A percentile compares a stretch with the other conserved stretches of the same genome.
phyloP scores from a whole-genome alignment of 257 asterid genomes.

The Solanum rostratum region DNA sequence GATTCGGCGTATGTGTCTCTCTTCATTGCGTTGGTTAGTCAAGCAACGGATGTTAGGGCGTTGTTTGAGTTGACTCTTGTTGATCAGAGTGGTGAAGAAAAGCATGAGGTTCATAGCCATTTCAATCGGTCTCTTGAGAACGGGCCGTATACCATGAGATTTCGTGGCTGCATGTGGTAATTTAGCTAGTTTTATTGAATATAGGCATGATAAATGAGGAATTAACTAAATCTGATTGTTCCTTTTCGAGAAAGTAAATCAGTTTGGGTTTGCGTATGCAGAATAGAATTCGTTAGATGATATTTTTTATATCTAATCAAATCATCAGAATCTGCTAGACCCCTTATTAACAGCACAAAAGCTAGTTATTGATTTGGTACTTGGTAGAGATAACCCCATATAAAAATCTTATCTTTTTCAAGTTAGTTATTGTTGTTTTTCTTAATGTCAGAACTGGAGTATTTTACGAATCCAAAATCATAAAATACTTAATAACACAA shows the following conservation, averaged over 20 bases:
- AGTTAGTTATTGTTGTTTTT: neutral
- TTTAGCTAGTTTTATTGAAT: neutral
- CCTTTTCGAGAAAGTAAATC: neutral
- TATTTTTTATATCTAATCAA: neutral
- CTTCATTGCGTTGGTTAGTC: slow-evolving; percentile 73
- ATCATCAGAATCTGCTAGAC: neutral
- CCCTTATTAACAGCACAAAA: neutral
- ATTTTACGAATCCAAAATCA: neutral
- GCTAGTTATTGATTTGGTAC: neutral
- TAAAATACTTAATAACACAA: too few species aligned
- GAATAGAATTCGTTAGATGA: neutral
- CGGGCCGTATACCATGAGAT: slow-evolving; percentile 71
- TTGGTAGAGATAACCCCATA: neutral
- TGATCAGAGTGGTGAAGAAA: slow-evolving; percentile 90
- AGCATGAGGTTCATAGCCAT: slow-evolving; percentile 85
- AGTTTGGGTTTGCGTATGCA: neutral
- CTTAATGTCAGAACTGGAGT: neutral
- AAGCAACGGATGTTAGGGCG: slow-evolving; percentile 79
- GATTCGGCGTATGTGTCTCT: slow-evolving; percentile 67
- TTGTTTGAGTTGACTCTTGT: slow-evolving; percentile 72
- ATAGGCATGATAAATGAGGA: neutral
- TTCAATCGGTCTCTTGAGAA: slow-evolving; percentile 80
- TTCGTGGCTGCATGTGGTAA: slow-evolving; percentile 87
- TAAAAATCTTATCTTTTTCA: neutral
- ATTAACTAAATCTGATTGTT: neutral